Base-by-base conservation (phyloP, 2,329 filamentous ascomycete species). In the Nemania sp. region DNA sequence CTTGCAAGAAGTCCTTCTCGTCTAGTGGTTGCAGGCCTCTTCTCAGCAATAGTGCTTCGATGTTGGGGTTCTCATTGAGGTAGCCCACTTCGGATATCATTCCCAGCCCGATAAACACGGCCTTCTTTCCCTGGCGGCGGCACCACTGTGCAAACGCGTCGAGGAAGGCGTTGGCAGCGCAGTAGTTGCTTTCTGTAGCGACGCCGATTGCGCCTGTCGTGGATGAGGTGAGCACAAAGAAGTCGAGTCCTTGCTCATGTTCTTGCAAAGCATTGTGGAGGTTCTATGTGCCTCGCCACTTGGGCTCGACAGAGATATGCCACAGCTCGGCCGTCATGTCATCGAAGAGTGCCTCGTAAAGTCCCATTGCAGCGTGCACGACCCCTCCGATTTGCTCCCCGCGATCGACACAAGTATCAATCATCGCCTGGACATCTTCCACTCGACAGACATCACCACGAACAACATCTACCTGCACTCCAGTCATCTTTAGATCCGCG, bases 21-120 rank as follows among this genome's bases (percentile, higher is more conserved):
- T 52, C 41, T 3, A 66, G 49, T 6, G 57, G 41, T 3, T 61
- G 56, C 9, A 64, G 60, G 0, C 64, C 64, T 24, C 52, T 60
- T 1, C 60, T 55, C 1, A 59, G 43, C 0, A 66, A 34, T 3
- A 59, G 31, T 0, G 46, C 45, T 40, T 63, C 57, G 28, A 62
- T 62, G 2, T 61, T 54, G 1, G 58, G 60, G 40, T 69, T 66
- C 8, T 71, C 67, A 12, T 66, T 65, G 1, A 72, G 54, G 30
- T 67, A 68, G 1, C 68, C 68, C 11, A 68, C 63, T 11, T 71
- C 73, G 0, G 65, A 64, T 20, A 77, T 68, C 63, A 73, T 65
- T 0, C 64, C 61, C 1, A 68, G 41, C 1, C 62, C 64, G 0
- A 70, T 4, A 1, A 66, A 62, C 1, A 55, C 47, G 8, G 45